Evolutionary conservation across 2,329 filamentous ascomycete species (phyloP), one percentile per base, ranked within the genome.

Genomic region (Colletotrichum brevisporum): DNA sequence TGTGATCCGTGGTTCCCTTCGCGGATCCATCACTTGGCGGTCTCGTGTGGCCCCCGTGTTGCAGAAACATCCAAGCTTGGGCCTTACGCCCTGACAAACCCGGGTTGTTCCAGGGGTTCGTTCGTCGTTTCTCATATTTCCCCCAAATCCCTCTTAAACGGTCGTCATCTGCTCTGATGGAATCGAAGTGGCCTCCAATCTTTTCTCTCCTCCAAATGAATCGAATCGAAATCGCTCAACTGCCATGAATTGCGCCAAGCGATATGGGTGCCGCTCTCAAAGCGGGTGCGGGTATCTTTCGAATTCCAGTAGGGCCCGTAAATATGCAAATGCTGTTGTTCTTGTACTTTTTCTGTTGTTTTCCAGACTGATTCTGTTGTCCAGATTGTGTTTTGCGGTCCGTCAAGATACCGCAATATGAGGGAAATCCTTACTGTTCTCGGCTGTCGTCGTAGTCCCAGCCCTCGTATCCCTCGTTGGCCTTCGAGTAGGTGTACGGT

Each of bases 401-500:
- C n/a, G 31, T 36, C 8, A n/a, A 21, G 16, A 8, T 21, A 21
- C 5, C 41, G 13, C 5, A 43, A n/a, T 36, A 10, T 8, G 31
- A 36, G 31, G 27, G 18, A 4, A 52, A 12, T 18, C 6, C 1
- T 24, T 27, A 43, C 12, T 63, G 55, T 18, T n/a, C 55, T 31
- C 61, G 15, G 41, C n/a, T 48, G 16, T 78, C 76, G 6, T 76
- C 76, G 55, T 81, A 81, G 48, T 72, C 74, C 80, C 82, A 83
- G n/a, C 74, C 76, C 13, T 76, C 76, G 70, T 82, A 85, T 3
- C 76, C 67, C 4, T 81, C 83, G 31, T 70, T 68, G n/a, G 76
- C 73, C 71, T 79, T 83, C 27, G 78, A 62, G 71, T 83, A 85
- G n/a, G 80, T 74, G 58, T 83, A 84, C 31, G 81, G 77, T 53